Base-by-base conservation (phyloP, 139 green algal genomes). In the Picocystis salinarum region DNA sequence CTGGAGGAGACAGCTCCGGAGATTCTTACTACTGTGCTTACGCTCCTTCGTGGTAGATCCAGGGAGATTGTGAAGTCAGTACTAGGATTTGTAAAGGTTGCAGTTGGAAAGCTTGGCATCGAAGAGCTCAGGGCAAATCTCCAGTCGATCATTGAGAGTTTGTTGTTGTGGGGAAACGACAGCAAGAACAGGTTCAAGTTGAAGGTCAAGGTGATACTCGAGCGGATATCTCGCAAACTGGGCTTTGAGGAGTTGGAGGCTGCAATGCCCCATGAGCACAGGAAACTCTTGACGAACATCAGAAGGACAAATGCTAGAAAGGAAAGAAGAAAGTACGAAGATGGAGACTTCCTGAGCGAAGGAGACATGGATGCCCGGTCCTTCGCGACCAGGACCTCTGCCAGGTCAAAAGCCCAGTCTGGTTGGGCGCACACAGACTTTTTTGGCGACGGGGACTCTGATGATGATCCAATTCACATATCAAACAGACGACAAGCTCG, bases 101-200 rank as follows among this genome's bases (percentile, higher is more conserved):
- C 15, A n/a, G 41, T 48, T 9, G 19, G 10, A 7, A 33, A 24
- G 11, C 56, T 96, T 42, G 71, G 78, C 0, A 66, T 62, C 10
- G 58, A 74, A 1, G 46, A 80, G 24, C 59, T 96, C 46, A 24
- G 44, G 18, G 22, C 33, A 9, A 70, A 83, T 30, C 55, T 93
- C 54, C 50, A 52, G 1, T 20, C 57, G 10, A 77, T 97, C 18
- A 46, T 92, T 33, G 76, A 94, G 47, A 83, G 79, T 17, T 44
- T 91, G 44, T 65, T 96, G 25, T 33, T 94, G 33, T 93, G 82
- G 83, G 59, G 54, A 1, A 67, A 82, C 27, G 86, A 97, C 73
- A 71, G 55, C 30, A 93, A 93, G 51, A 97, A 97, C 72, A 82
- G 86, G 50, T 95, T 94, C 69, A 75, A 73, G 39, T 56, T 90